phyloP scores from a whole-genome alignment of 345 rosid species.

The Aurinia saxatilis region DNA sequence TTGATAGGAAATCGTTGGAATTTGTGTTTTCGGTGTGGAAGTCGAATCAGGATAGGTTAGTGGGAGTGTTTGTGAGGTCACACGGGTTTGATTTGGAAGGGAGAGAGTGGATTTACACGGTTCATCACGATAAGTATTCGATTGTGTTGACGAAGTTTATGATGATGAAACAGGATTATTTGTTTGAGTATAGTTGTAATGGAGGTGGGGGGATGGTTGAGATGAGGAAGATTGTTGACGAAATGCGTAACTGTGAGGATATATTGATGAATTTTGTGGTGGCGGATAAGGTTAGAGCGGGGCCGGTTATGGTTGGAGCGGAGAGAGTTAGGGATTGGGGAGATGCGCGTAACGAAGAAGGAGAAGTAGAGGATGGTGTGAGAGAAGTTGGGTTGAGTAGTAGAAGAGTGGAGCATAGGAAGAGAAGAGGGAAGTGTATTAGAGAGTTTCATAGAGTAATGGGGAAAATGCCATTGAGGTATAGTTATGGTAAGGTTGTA shows the following conservation, averaged over 20 bases:
- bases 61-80: conserved; percentile 56
- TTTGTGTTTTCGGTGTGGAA: conserved; percentile 58
- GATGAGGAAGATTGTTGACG: conserved; percentile 49
- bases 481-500: conserved; percentile 54
- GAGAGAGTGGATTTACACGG: conserved; percentile 65
- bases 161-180: conserved; percentile 48
- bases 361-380: conserved; percentile 15
- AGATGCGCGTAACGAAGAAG: conserved; percentile 50
- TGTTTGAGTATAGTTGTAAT: conserved; percentile 49
- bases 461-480: conserved; percentile 61
- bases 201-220: conserved; percentile 45
- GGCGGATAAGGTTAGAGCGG: conserved; percentile 43
- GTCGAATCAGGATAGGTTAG: conserved; percentile 38
- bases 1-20: conserved; percentile 39
- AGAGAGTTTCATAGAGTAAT: conserved; percentile 47
- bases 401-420: conserved; percentile 55
- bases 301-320: conserved; percentile 66
- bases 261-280: conserved; percentile 69
- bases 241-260: conserved; percentile 62
- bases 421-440: conserved; percentile 63
- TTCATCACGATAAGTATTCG: conserved; percentile 62
- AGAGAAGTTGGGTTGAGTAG: conserved; percentile 59
- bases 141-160: conserved; percentile 63
- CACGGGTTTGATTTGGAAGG: conserved; percentile 45
- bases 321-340: conserved; percentile 65